Evolutionary conservation across 805 yeast species (phyloP).

Genomic region (Teunomyces panamensis): DNA sequence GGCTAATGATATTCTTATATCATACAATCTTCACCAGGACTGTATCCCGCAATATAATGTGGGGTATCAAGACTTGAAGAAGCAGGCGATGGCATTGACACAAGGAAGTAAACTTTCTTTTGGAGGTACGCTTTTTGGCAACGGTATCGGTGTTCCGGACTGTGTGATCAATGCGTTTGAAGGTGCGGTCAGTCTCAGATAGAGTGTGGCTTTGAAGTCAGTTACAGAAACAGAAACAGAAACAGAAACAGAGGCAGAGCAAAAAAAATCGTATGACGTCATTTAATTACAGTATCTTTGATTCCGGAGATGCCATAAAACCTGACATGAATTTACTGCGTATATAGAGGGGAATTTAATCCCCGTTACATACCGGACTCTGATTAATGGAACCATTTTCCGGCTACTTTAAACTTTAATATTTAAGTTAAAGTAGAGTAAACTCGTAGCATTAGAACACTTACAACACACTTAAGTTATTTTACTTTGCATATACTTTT

Average conservation of each 20-base stretch:
- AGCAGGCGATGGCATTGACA: constrained; percentile 30
- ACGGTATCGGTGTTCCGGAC: constrained; percentile 88
- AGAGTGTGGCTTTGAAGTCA: not conserved
- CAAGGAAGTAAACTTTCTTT: constrained; percentile 39
- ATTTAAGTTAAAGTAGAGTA: not conserved
- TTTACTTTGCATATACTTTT: not conserved
- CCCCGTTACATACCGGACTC: not conserved
- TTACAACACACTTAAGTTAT: too few species aligned
- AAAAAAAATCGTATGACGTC: not conserved
- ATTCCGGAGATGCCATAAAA: not conserved
- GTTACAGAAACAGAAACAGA: not conserved
- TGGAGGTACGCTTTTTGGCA: constrained; percentile 78
- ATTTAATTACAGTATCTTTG: not conserved
- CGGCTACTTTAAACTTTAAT: not conserved
- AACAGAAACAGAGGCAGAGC: not conserved
- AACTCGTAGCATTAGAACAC: not conserved
- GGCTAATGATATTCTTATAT: constrained; percentile 28
- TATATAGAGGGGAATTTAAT: not conserved
- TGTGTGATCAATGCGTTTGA: constrained; percentile 64
- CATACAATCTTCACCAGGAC: constrained; percentile 33
- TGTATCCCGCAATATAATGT: constrained; percentile 81
- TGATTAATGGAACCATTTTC: not conserved
- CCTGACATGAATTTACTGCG: not conserved
- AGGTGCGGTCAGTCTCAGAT: constrained; percentile 39
- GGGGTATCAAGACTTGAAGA: constrained; percentile 54